Evolutionary conservation across 139 green algal species (phyloP).

Genomic region (Chlorella sp.): DNA sequence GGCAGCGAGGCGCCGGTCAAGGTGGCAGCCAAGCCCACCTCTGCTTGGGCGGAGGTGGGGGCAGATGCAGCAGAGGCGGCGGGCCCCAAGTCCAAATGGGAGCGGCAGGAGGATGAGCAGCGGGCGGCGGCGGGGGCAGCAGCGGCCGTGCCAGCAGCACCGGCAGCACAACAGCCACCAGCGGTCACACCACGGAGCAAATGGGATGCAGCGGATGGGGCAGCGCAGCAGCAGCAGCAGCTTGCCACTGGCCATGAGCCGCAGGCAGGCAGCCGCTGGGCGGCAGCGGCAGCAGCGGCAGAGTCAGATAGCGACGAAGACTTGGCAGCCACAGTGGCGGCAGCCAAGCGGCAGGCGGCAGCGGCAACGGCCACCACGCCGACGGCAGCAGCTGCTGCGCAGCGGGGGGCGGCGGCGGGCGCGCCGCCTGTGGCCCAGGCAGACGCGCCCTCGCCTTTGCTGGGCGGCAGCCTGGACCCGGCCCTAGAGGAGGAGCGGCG

Average conservation of each 20-base stretch:
- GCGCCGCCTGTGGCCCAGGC: not conserved
- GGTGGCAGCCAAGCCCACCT: constrained; percentile 25
- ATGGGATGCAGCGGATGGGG: not conserved
- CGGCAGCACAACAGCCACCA: not conserved
- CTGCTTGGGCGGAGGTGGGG: constrained; percentile 23
- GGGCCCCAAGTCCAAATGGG: constrained; percentile 23
- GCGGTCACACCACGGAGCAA: not conserved
- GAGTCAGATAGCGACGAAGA: constrained; percentile 5
- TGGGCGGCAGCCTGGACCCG: not conserved
- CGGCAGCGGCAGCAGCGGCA: not conserved
- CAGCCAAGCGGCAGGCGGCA: constrained; percentile 26
- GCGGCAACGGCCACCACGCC: not conserved
- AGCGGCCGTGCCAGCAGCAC: not conserved
- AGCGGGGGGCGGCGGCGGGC: not conserved
- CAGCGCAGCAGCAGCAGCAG: not conserved
- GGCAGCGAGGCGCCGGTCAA: not conserved
- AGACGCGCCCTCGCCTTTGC: not conserved
- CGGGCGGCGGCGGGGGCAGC: not conserved
- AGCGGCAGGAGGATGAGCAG: not conserved
- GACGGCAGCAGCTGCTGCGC: not conserved
- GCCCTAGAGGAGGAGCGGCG: constrained; percentile 53
- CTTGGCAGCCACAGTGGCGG: not conserved
- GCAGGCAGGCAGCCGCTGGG: not conserved
- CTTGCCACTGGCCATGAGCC: no score
- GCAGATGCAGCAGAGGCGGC: not conserved